Evolutionary conservation across 1,284 basidiomycete genomes (phyloP), one percentile per base, ranked within the genome.

Genomic region (Ganoderma boninense): DNA sequence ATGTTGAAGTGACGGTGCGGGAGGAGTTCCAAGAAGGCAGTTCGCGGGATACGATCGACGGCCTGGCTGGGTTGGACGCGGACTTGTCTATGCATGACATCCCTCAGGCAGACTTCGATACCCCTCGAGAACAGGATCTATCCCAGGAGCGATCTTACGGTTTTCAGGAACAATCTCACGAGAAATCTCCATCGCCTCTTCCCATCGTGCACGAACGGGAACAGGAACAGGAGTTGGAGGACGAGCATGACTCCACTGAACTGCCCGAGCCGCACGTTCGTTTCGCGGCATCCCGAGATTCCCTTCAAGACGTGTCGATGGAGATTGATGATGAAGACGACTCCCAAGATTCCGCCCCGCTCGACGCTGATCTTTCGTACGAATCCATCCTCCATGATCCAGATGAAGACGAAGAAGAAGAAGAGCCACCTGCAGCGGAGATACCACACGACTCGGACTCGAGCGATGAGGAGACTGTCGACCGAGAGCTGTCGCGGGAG

Each of bases 401-500:
- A 7, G 72, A 76, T 8, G 77, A 66, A 20, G 46, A 64, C 14
- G 42, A 67, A 14, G 52, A 14, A 1, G 32, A 40, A 6, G 38
- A n/a, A 32, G 29, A 35, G 13, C 38, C 56, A 4, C 57, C 57
- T 18, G 40, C 2, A 13, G 10, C 38, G 4, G 40, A 62, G 23
- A n/a, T 40, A 13, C 35, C 40, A 6, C 18, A 64, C 23, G 52
- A 62, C 52, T 57, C 64, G 11, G 73, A 74, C 56, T 70, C 73
- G 2, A 74, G 73, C 65, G 73, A 72, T 23, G 70, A 80, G 43
- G 74, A 71, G 14, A 73, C 72, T 2, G 79, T 82, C 23, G 76
- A 79, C 52, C 79, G 80, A 10, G 77, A 80, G 67, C 76, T 83
- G 67, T 79, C 80, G 64, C 77, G 81, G 65, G 79, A 81, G 67